Conservation (phyloP, 2,329 filamentous ascomycete genomes). For the Xylaria sp. region DNA sequence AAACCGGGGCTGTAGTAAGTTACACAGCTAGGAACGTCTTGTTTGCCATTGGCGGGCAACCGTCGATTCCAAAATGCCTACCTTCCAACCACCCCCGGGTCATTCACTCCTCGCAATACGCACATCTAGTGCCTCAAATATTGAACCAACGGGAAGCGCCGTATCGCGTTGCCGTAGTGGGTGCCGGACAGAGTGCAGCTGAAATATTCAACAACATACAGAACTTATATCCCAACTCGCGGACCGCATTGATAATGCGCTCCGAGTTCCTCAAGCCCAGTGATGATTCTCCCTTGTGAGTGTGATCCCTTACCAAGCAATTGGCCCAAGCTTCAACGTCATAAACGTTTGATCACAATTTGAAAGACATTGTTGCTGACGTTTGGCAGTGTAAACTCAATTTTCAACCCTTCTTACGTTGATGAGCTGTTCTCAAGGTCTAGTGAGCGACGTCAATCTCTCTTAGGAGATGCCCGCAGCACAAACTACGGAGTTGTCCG, state of each 20-base stretch:
- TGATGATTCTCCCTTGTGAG: constrained; percentile 95
- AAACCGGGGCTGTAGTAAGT: constrained; percentile 64
- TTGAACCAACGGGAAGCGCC: constrained; percentile 65
- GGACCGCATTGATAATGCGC: constrained; percentile 82
- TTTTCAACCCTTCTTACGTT: constrained; percentile 90
- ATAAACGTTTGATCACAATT: not conserved
- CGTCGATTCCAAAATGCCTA: constrained; percentile 76
- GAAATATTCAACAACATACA: constrained; percentile 95
- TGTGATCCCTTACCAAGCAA: constrained; percentile 38
- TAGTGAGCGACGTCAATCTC: constrained; percentile 67
- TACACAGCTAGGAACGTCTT: constrained; percentile 74
- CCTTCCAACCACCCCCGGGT: constrained; percentile 77
- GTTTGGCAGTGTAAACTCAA: constrained; percentile 82
- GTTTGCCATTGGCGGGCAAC: constrained; percentile 68
- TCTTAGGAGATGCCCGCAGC: constrained; percentile 76
- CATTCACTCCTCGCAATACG: constrained; percentile 90
- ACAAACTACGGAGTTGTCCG: constrained; percentile 97
- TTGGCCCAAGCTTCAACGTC: no score
- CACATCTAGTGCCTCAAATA: constrained; percentile 69
- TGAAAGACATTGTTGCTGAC: constrained; percentile 42
- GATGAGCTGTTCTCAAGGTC: constrained; percentile 79
- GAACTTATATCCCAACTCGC: constrained; percentile 81
- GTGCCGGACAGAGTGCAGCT: constrained; percentile 90
- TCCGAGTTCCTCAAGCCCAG: constrained; percentile 86
- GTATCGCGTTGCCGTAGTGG: constrained; percentile 85